Conservation (phyloP, 495 filamentous ascomycete species). For the Mycothermus thermophilus region DNA sequence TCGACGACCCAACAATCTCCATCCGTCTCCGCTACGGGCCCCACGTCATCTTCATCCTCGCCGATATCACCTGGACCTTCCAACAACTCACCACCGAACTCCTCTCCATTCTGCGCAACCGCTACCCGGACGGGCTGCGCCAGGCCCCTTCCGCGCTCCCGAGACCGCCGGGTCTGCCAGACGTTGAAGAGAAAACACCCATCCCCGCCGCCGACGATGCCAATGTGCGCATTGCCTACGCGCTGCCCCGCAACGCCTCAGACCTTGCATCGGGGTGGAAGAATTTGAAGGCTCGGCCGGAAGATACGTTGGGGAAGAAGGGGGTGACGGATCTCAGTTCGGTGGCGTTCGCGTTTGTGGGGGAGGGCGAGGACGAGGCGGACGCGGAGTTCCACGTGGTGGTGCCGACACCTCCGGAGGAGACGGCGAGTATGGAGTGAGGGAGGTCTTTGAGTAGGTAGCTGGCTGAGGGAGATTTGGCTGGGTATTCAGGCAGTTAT, state of each 20-base stretch:
- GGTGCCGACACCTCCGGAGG: too few species aligned
- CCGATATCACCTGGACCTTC: constrained; percentile 47
- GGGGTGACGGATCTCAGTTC: constrained; percentile 40
- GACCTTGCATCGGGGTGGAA: constrained; percentile 30
- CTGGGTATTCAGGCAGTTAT: too few species aligned
- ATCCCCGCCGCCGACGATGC: constrained; percentile 25
- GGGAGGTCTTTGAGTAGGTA: too few species aligned
- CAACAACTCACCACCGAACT: constrained; percentile 48
- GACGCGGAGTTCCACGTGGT: constrained; percentile 51
- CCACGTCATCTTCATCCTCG: constrained; percentile 62
- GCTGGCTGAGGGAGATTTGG: too few species aligned
- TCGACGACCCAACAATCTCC: constrained; percentile 40
- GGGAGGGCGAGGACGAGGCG: constrained; percentile 32
- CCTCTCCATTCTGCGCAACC: constrained; percentile 36
- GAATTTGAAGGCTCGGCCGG: constrained; percentile 18
- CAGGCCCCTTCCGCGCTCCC: too few species aligned
- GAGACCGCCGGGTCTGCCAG: too few species aligned
- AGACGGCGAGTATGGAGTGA: too few species aligned
- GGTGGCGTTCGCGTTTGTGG: constrained; percentile 55
- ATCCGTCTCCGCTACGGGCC: constrained; percentile 68
- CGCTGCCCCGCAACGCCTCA: constrained; percentile 16
- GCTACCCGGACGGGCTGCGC: constrained; percentile 37
- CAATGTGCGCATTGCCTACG: constrained; percentile 29
- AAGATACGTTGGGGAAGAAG: constrained; percentile 26
- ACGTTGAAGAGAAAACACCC: constrained; percentile 16